phyloP scores from a whole-genome alignment of 257 asterid genomes.

The Asclepias syriaca region DNA sequence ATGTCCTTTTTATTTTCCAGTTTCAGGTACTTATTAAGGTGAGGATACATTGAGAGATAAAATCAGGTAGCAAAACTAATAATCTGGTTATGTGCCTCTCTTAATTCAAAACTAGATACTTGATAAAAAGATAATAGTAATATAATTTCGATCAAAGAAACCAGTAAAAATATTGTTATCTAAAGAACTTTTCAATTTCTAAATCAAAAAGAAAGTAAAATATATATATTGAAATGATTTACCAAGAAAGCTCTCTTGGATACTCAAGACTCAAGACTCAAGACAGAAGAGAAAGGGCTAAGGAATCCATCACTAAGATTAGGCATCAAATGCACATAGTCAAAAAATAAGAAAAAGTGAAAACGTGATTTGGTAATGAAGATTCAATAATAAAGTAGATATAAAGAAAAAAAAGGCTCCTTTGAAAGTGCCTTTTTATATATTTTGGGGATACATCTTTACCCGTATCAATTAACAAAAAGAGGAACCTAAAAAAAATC shows the following conservation, averaged over 20 bases:
- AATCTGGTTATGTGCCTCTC: background rate
- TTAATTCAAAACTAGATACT: background rate
- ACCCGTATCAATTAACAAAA: background rate
- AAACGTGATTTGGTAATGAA: background rate
- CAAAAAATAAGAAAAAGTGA: background rate
- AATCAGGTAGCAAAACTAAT: background rate
- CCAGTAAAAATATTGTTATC: background rate
- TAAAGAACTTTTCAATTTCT: background rate
- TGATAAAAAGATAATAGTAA: background rate
- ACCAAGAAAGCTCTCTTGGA: background rate
- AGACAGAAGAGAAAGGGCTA: background rate
- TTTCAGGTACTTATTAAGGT: background rate
- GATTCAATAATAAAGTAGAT: slow-evolving; percentile 1
- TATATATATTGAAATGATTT: background rate
- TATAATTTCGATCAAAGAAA: background rate
- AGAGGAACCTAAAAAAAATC: background rate
- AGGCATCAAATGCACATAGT: background rate
- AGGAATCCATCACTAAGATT: background rate
- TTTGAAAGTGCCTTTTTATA: background rate
- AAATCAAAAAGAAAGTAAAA: background rate
- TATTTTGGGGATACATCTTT: background rate
- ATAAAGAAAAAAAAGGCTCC: background rate
- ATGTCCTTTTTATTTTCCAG: background rate
- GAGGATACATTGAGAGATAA: background rate
- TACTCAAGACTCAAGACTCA: background rate